Base-by-base conservation (phyloP, 257 asterid genomes). In the Solanum clarkiae region DNA sequence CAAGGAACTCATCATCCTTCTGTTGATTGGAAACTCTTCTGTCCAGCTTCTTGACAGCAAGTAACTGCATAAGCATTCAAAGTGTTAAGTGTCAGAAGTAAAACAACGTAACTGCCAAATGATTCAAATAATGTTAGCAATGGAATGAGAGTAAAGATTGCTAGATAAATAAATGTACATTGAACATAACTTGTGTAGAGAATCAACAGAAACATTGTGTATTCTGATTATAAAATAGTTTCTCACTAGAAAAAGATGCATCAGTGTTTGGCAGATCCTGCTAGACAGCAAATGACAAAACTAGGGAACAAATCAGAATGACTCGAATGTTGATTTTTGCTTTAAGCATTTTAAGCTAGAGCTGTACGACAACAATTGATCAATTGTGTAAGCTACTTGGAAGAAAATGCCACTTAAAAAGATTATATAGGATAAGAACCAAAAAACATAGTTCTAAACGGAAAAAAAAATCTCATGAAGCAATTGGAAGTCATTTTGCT, bases 11-110 rank as follows among this genome's bases (percentile, higher is more conserved):
- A 47, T 93, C 93, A 47, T 96, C 98, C 91, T 92, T 95, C 84
- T 88, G 93, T 85, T 94, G 99, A 85, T 89, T 90, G 80, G 93
- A 91, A 86, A 94, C 92, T 89, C 92, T 92, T 89, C 82, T 93
- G 87, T 96, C 98, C 93, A 96, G 91, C 89, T 94, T 96, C 91
- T 96, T 96, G 85, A 96, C 84, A 15, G 98, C 99, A 84, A 93
- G 90, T 49, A 95, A 91, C 99, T 96, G 87, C 91, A 89, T 44
- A 82, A 84, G 71, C 89, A 88, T 59, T 40, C 74, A 77, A 85
- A 63, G 77, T 57, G 84, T 62, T 74, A 85, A 85, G 70, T 24
- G 54, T 36, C 60, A 20, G 56, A 70, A 53, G 59, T 63, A 45
- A 79, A 10, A 79, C 40, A 53, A 16, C 17, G 83, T 44, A 36